Base-by-base conservation (phyloP, 2,329 filamentous ascomycete genomes). In the Penicillium sp. region DNA sequence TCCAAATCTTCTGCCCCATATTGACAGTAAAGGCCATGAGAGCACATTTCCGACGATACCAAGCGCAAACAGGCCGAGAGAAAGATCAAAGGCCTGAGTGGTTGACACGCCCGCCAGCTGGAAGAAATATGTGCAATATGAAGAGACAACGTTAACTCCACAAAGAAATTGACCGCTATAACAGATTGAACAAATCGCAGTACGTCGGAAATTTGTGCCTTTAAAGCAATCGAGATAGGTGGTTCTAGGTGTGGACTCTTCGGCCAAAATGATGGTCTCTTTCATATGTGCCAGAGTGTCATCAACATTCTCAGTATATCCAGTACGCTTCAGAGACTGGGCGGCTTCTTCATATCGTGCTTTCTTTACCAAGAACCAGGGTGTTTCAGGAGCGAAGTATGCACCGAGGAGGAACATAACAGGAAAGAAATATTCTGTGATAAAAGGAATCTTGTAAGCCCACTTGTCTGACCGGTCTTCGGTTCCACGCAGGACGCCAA, bases 1-100 rank as follows among this genome's bases (percentile, higher is more conserved):
- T 42, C 76, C 70, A 0, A 63, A 65, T 16, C 76, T 66, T 4
- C 76, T 71, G 11, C 76, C 76, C 35, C 72, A 64, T 7, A 66
- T 65, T 3, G 68, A 61, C 1, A 78, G 58, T 2, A 77, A 54
- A 13, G 68, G 59, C 76, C 76, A 79, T 0, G 76, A 74, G 35
- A 73, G 61, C 16, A 68, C 65, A 1, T 76, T 78, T 0, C 76
- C 76, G 2, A 76, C 34, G 18, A 78, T 70, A 3, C 74, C 76
- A 2, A 79, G 64, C 0, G 72, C 75, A 4, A 74, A 72, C 34
- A 74, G 68, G 4, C 73, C 76, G 9, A 78, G 58, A 38, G 71
- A 69, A 70, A 78, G 65, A 2, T 61, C 62, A 26, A 68, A 67
- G 4, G 65, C 65, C 36, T 66, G 47, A 0, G 61, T 55, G 1